phyloP scores from a whole-genome alignment of 2,329 filamentous ascomycete species.

The Beauveria medogensis region DNA sequence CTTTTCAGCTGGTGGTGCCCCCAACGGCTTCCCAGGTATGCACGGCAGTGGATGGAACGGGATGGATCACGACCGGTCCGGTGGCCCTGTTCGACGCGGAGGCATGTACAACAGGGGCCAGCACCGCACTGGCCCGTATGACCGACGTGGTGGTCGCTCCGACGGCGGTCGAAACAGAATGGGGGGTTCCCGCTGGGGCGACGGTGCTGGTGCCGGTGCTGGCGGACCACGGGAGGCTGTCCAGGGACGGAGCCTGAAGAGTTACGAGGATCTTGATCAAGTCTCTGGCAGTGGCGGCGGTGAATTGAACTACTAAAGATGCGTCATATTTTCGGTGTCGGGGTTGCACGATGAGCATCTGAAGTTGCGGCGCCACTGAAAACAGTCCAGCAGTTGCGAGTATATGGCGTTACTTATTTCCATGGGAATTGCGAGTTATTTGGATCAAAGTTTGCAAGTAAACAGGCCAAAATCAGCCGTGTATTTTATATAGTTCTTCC shows the following conservation, averaged over 20 bases:
- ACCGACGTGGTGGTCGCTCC: slow-evolving; percentile 54
- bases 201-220: slow-evolving; percentile 66
- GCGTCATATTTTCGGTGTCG: not conserved
- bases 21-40: slow-evolving; percentile 47
- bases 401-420: slow-evolving; percentile 1
- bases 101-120: slow-evolving; percentile 44
- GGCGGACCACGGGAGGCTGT: slow-evolving; percentile 86
- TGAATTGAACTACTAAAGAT: slow-evolving; percentile 75
- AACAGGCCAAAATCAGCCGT: not conserved
- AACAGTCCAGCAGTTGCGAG: not conserved
- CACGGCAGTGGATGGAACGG: slow-evolving; percentile 43
- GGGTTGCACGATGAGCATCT: not conserved
- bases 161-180: slow-evolving; percentile 43
- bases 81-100: slow-evolving; percentile 63
- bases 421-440: not conserved
- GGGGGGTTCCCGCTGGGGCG: slow-evolving; percentile 57
- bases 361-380: not conserved
- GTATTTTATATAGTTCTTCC: not conserved
- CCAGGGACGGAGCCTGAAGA: slow-evolving; percentile 86
- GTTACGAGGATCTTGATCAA: slow-evolving; percentile 94
- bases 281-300: slow-evolving; percentile 65
- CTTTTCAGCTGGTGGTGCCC: slow-evolving; percentile 46
- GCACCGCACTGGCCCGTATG: slow-evolving; percentile 64
- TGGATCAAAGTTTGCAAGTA: not conserved
- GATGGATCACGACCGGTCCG: slow-evolving; percentile 47